Evolutionary conservation across 2,329 filamentous ascomycete genomes (phyloP).

Genomic region (Alternaria alternata): DNA sequence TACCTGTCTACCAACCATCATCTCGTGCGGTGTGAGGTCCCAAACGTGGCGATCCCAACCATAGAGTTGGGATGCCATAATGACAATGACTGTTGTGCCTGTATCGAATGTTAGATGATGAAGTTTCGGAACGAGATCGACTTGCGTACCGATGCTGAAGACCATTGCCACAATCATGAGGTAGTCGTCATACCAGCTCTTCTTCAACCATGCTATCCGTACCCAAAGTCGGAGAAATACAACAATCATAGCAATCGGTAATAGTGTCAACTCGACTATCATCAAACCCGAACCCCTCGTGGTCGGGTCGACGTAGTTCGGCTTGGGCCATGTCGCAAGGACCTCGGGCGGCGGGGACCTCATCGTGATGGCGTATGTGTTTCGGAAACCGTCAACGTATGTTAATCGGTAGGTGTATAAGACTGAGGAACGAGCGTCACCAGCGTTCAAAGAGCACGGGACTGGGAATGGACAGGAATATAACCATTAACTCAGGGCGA

Average conservation of each 20-base stretch:
- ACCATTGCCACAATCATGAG: conserved; percentile 50
- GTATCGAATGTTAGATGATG: conserved; percentile 1
- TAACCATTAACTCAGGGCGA: conserved; percentile 20
- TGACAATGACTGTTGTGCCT: conserved; percentile 17
- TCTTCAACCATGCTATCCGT: conserved; percentile 48
- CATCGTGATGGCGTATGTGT: conserved; percentile 32
- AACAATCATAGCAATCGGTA: conserved; percentile 48
- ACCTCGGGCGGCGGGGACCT: conserved; percentile 47
- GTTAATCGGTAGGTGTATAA: conserved; percentile 27
- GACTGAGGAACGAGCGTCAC: conserved; percentile 40
- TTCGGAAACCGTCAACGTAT: conserved; percentile 27
- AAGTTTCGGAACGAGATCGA: neutral
- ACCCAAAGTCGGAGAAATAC: conserved; percentile 48
- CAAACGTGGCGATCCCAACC: conserved; percentile 52
- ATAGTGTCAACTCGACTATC: conserved; percentile 50
- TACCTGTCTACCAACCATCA: conserved; percentile 49
- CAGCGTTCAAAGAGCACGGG: conserved; percentile 36
- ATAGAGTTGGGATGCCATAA: conserved; percentile 45
- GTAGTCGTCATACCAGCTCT: conserved; percentile 51
- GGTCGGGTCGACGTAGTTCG: conserved; percentile 55
- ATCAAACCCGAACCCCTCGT: conserved; percentile 54
- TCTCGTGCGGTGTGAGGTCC: conserved; percentile 40
- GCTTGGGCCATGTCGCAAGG: conserved; percentile 51
- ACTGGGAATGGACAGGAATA: conserved; percentile 39
- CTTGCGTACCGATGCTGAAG: conserved; percentile 17